Conservation (phyloP, 768 basidiomycete species). For the Hemileccinum rubropunctum region DNA sequence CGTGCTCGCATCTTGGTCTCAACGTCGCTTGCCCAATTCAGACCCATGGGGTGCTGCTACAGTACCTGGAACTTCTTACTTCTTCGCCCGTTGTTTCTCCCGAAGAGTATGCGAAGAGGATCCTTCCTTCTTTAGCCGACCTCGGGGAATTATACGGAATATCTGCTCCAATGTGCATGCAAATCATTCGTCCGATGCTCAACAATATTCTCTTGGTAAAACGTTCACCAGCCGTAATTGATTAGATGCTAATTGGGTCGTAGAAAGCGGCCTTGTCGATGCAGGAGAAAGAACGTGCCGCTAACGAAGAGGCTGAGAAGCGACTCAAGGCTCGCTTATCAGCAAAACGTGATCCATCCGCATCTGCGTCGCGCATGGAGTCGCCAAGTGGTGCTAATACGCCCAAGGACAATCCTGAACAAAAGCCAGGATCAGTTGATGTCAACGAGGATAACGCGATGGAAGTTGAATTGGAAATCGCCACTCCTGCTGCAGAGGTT, state of each 20-base stretch:
- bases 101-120: constrained; percentile 68
- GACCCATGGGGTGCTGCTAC: constrained; percentile 90
- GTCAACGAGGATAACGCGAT: constrained; percentile 48
- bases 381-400: constrained; percentile 49
- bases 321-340: constrained; percentile 72
- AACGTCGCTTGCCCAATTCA: constrained; percentile 35
- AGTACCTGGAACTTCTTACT: constrained; percentile 87
- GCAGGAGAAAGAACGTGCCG: constrained; percentile 66
- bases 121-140: constrained; percentile 73
- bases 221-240: constrained; percentile 3
- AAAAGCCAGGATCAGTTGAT: constrained; percentile 26
- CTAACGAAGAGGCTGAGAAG: constrained; percentile 76
- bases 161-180: constrained; percentile 87
- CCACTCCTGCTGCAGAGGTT: constrained; percentile 27
- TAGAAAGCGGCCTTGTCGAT: constrained; percentile 61
- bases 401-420: constrained; percentile 23
- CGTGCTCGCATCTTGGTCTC: constrained; percentile 16
- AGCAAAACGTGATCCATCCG: constrained; percentile 70
- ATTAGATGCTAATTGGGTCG: constrained; percentile 6
- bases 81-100: constrained; percentile 64
- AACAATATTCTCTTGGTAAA: constrained; percentile 60
- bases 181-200: constrained; percentile 83
- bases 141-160: constrained; percentile 78
- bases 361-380: constrained; percentile 54
- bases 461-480: constrained; percentile 45